Evolutionary conservation across 768 basidiomycete genomes (phyloP), one percentile per base, ranked within the genome.

Genomic region (Favolaschia claudopus): DNA sequence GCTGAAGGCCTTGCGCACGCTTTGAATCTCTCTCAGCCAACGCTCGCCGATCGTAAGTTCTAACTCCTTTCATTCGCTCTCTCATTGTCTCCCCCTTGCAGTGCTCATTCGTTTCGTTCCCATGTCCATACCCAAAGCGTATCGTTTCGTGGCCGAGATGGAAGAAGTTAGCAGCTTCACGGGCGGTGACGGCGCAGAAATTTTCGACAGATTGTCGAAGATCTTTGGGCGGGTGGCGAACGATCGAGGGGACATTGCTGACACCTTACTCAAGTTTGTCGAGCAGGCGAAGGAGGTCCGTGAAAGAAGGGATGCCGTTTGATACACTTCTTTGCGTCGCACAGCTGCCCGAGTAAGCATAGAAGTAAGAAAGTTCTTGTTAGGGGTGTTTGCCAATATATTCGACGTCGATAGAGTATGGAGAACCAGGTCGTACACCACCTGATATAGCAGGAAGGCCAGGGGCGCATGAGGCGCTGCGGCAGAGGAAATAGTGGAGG

Each of bases 91-190:
- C 36, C 29, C 5, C 1, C 4, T 13, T n/a, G 24, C 42, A 63
- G 62, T 59, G 4, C 61, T 79, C 46, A 68, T 70, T 2, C 65
- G 58, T 32, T 39, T 60, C 7, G 55, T 82, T 22, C 77, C 77
- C 1, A 48, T 63, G 22, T 77, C 79, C 76, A 64, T 79, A 4
- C 77, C 75, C 5, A 85, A 83, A 45, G 78, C 79, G 2, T 82
- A 85, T 55, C 75, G 82, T 47, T 83, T 76, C 73, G 74, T 78
- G 28, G 77, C 73, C 40, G 82, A 84, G 72, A 82, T 82, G 82
- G 74, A 79, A 38, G 83, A 85, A 66, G 80, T 85, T 28, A 75
- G 73, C 4, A 69, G 69, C 2, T 84, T 83, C 54, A 76, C 82
- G 15, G 72, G 67, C 5, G 55, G 55, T 6, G 69, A 72, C 34